Conservation (phyloP, 345 rosid genomes). For the Rhodamnia argentea region DNA sequence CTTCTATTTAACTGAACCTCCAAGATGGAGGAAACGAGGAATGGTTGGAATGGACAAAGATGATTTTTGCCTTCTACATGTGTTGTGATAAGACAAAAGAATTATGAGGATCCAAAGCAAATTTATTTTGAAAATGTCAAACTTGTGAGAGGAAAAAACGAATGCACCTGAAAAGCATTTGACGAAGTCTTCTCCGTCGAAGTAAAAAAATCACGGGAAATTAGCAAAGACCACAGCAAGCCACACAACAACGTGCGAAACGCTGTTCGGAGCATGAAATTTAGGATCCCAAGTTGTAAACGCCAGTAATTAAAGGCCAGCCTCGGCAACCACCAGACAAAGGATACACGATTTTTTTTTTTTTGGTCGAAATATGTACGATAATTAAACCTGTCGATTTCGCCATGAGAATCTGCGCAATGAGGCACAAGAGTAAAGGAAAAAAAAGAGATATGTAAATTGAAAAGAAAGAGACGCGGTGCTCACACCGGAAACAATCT, state of each 20-base stretch:
- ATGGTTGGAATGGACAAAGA: neutral
- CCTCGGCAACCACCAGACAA: neutral
- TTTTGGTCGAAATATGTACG: neutral
- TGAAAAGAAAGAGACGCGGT: neutral
- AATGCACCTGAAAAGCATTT: neutral
- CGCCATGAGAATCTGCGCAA: neutral
- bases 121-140: neutral
- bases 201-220: neutral
- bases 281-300: neutral
- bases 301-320: neutral
- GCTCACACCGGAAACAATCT: neutral
- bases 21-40: neutral
- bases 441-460: neutral
- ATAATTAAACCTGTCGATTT: neutral
- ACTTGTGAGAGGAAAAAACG: neutral
- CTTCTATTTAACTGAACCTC: neutral
- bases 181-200: neutral
- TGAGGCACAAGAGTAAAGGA: neutral
- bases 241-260: neutral
- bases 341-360: too few relatives aligned
- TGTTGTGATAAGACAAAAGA: neutral
- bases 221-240: neutral
- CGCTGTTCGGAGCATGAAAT: neutral
- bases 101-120: neutral
- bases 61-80: neutral